A percentile compares a stretch with the other conserved stretches of the same genome.
phyloP scores from a whole-genome alignment of 306 rosid genomes.

The Fragaria iinumae region DNA sequence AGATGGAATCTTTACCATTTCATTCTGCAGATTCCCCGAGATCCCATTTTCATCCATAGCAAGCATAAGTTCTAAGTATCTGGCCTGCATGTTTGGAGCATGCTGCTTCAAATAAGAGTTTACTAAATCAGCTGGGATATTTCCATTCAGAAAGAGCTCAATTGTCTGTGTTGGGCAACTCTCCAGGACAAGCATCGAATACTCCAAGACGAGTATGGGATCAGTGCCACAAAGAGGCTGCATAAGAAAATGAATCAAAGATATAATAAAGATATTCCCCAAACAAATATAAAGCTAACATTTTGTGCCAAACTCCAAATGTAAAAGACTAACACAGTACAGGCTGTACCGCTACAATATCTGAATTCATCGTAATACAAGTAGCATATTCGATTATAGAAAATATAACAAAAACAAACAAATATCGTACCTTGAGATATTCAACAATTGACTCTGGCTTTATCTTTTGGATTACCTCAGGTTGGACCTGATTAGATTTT shows the following conservation, averaged over 20 bases:
- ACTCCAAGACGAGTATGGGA: slow-evolving; percentile 93
- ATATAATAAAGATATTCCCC: background rate
- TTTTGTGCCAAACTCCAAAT: slow-evolving; percentile 21
- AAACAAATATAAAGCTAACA: slow-evolving; percentile 7
- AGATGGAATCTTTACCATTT: slow-evolving; percentile 65
- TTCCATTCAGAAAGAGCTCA: slow-evolving; percentile 90
- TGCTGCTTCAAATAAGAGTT: slow-evolving; percentile 96
- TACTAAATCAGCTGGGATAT: slow-evolving; percentile 95
- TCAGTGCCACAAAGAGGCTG: slow-evolving; percentile 91
- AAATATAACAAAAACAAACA: slow-evolving; percentile 17
- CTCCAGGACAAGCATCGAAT: slow-evolving; percentile 94
- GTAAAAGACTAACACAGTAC: background rate
- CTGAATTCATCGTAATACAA: background rate
- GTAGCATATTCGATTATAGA: background rate
- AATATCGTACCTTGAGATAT: slow-evolving; percentile 80
- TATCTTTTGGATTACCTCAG: slow-evolving; percentile 59
- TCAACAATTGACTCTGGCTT: slow-evolving; percentile 89
- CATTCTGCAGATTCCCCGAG: slow-evolving; percentile 93
- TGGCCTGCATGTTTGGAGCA: slow-evolving; percentile 95
- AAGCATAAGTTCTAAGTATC: slow-evolving; percentile 93
- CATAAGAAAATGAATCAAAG: slow-evolving; percentile 43
- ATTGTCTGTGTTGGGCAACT: slow-evolving; percentile 94
- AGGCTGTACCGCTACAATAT: background rate
- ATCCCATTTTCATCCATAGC: slow-evolving; percentile 92
- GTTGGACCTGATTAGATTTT: slow-evolving; percentile 47